phyloP scores from a whole-genome alignment of 805 yeast genomes.

The Candida andamanensis region DNA sequence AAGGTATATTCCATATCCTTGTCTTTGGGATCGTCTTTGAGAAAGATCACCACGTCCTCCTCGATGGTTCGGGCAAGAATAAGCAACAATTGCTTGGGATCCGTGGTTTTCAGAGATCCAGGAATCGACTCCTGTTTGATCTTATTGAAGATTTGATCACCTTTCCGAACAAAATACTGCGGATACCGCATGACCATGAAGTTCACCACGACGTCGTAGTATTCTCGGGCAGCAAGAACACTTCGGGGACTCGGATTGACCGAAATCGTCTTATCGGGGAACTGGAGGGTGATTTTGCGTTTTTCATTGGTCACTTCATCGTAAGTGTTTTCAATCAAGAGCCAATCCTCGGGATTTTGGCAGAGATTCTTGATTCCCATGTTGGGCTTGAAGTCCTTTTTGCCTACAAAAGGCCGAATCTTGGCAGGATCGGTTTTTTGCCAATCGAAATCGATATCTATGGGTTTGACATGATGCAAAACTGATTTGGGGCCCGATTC shows the following conservation, averaged over 20 bases:
- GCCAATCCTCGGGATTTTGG: conserved; percentile 46
- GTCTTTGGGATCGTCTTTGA: conserved; percentile 33
- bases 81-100: conserved; percentile 17
- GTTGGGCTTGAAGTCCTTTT: conserved; percentile 29
- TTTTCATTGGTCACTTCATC: conserved; percentile 8
- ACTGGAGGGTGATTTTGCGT: conserved; percentile 17
- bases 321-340: conserved; percentile 60
- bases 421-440: conserved; percentile 35
- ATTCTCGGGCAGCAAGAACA: conserved; percentile 41
- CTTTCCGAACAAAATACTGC: conserved; percentile 36
- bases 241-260: conserved; percentile 15
- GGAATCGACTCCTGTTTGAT: conserved; percentile 41
- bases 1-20: conserved; percentile 53
- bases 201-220: conserved; percentile 38
- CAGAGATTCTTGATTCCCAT: conserved; percentile 30
- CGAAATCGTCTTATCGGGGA: conserved; percentile 26
- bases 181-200: conserved; percentile 50
- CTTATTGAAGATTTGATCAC: conserved; percentile 26
- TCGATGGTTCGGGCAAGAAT: conserved; percentile 41
- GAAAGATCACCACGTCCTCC: conserved; percentile 58
- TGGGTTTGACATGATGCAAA: conserved; percentile 16
- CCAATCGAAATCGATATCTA: conserved; percentile 41
- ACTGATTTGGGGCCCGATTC: too few species aligned
- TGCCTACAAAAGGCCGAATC: conserved; percentile 34
- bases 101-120: conserved; percentile 8